Base-by-base conservation (phyloP, 2,329 filamentous ascomycete species). In the Ascochyta rabiei region DNA sequence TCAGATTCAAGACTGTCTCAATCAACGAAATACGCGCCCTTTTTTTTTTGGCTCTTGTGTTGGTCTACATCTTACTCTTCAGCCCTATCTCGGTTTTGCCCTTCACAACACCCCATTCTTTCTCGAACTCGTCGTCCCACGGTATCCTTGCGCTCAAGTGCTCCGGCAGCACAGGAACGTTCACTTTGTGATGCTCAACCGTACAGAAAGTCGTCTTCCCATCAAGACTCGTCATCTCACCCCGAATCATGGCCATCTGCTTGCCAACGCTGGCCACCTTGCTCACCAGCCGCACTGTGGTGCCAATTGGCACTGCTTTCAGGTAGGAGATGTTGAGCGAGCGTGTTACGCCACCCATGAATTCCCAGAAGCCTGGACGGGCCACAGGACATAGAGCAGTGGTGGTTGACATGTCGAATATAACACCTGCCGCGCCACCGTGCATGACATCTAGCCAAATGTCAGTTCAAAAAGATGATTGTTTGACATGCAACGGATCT, bases 101-200 rank as follows among this genome's bases (percentile, higher is more conserved):
- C 31, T 55, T 61, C 18, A 33, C 49, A 34, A 46, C 37, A 37
- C 45, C 45, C 64, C 69, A 69, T 43, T 72, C 55, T 38, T 50
- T 63, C 13, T 76, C 76, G 61, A 76, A 78, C 42, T 77, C 66
- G 12, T 77, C 76, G 61, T 82, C 80, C 78, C 79, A 81, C 6
- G 70, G 64, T 16, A 80, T 63, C 45, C 64, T 72, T 15, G 71
- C 69, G n/a, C 63, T 60, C 48, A 75, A 50, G 62, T 81, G 77
- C 40, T 77, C 72, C 18, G 70, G 56, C 38, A 63, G 64, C 21
- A 77, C 76, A 10, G 79, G 75, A 5, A 77, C 68, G 45, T 76
- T 75, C 10, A 82, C 80, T 57, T 83, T 83, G 64, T 83, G 81
- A 57, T 83, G 80, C 63, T 83, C 81, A 31, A 74, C 80, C 1